Conservation (phyloP, 2,329 filamentous ascomycete genomes). For the Aspergillus sp. region DNA sequence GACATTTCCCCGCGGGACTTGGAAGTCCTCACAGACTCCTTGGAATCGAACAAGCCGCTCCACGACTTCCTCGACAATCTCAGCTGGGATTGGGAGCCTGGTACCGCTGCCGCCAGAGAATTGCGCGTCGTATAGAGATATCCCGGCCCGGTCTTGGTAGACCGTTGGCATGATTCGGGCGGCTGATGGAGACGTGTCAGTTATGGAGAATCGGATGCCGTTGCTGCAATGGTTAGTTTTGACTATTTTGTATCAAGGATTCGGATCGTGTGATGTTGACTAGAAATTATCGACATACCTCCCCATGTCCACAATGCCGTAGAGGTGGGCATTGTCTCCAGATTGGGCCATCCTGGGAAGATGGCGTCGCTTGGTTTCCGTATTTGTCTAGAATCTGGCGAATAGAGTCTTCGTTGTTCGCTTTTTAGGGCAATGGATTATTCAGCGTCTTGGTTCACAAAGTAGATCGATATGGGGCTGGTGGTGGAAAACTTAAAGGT, state of each 20-base stretch:
- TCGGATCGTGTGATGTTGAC: background rate
- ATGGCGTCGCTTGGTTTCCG: background rate
- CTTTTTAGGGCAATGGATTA: background rate
- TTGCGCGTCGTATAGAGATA: conserved; percentile 84
- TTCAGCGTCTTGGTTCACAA: background rate
- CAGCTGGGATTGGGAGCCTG: conserved; percentile 53
- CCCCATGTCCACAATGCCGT: conserved; percentile 43
- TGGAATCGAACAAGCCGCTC: conserved; percentile 69
- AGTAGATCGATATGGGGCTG: background rate
- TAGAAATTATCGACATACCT: conserved; percentile 29
- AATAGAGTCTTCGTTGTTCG: background rate
- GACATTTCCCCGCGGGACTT: conserved; percentile 64
- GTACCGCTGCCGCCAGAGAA: conserved; percentile 36
- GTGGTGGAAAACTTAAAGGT: too few species aligned
- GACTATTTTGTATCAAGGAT: background rate
- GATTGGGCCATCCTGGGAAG: conserved; percentile 5
- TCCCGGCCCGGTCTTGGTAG: conserved; percentile 73
- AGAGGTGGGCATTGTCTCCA: conserved; percentile 20
- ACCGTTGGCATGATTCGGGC: conserved; percentile 73
- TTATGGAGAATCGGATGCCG: conserved; percentile 89
- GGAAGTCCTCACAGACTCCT: conserved; percentile 66
- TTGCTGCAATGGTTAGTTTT: conserved; percentile 56
- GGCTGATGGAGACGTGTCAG: conserved; percentile 69
- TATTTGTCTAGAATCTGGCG: background rate
- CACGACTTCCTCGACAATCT: conserved; percentile 66